These are phyloP conservation scores for Alternaria postmessia DNA, from an alignment of 2,329 filamentous ascomycete species.

Conservation along the genomic window DNA sequence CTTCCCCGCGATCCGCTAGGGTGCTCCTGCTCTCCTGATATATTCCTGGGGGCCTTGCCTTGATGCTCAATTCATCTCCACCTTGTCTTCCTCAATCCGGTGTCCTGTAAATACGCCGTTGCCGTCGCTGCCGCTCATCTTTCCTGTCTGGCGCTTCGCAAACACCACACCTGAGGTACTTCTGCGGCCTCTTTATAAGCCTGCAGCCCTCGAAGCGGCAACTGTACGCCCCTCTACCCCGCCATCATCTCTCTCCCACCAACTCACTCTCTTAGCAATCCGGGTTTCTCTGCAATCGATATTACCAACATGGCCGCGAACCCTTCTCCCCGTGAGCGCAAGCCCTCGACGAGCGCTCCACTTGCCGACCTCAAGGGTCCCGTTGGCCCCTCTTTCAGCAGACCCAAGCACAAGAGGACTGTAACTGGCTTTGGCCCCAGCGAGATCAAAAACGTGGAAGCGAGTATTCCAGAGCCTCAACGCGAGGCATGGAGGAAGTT, in stretches of 20 bases:
- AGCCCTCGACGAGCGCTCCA: conserved; percentile 81
- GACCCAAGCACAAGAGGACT: conserved; percentile 97
- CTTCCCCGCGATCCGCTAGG: conserved; percentile 12
- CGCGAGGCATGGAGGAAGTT: conserved; percentile 76
- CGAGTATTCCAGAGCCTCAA: conserved; percentile 87
- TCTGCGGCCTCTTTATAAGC: conserved; percentile 10
- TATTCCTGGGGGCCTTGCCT: not conserved
- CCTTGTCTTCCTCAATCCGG: not conserved
- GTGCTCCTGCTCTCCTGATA: conserved; percentile 15
- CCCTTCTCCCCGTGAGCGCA: conserved; percentile 72
- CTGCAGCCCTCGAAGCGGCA: conserved; percentile 6
- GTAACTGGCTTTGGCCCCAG: conserved; percentile 88
- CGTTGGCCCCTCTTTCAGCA: conserved; percentile 83
- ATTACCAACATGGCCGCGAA: conserved; percentile 42
- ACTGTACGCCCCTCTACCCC: conserved; percentile 33
- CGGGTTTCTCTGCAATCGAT: conserved; percentile 38
- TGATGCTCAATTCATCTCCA: not conserved
- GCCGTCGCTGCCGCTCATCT: conserved; percentile 6
- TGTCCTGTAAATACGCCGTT: conserved; percentile 6
- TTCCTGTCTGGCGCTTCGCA: not conserved
- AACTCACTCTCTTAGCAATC: conserved; percentile 33
- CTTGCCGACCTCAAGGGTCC: conserved; percentile 87
- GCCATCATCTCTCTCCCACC: conserved; percentile 35
- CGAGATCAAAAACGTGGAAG: conserved; percentile 94
- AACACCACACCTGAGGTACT: conserved; percentile 7